phyloP scores from a whole-genome alignment of 331 rosid species.

The Malus hybrid region DNA sequence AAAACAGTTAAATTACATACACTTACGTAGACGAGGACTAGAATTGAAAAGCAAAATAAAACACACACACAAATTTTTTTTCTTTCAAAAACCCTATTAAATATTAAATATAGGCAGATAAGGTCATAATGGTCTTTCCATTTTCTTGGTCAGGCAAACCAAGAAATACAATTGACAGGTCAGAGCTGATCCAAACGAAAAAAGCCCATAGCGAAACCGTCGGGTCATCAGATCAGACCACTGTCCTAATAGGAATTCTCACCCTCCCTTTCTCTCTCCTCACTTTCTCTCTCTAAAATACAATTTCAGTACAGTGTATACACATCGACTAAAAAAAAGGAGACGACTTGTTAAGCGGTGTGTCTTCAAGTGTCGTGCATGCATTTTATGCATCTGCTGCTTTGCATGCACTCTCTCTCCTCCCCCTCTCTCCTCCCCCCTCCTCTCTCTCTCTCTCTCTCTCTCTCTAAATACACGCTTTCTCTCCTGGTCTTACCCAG shows the following conservation, averaged over 20 bases:
- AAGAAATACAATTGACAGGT: background rate
- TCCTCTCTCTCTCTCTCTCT: background rate
- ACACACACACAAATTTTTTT: background rate
- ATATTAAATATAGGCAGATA: background rate
- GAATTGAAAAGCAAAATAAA: background rate
- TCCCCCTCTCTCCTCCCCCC: background rate
- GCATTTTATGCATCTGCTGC: slow-evolving; percentile 91
- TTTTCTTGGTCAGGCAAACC: background rate
- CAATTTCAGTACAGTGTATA: too few species aligned
- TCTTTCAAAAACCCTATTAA: background rate
- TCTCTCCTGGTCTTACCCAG: slow-evolving; percentile 19
- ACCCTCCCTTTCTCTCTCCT: background rate
- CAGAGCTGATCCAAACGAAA: background rate
- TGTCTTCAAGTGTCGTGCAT: slow-evolving; percentile 98
- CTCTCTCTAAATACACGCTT: slow-evolving; percentile 16
- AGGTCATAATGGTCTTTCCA: background rate
- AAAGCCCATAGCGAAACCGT: slow-evolving; percentile 7
- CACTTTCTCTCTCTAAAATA: background rate
- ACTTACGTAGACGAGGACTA: background rate
- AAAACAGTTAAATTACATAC: too few species aligned
- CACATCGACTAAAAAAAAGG: background rate
- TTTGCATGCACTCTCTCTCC: slow-evolving; percentile 88
- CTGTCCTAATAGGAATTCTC: slow-evolving; percentile 7
- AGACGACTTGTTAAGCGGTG: slow-evolving; percentile 46
- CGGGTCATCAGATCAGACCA: slow-evolving; percentile 45